Conservation (phyloP, 108 stramenopile genomes). For the Cylindrotheca fusiformis region DNA sequence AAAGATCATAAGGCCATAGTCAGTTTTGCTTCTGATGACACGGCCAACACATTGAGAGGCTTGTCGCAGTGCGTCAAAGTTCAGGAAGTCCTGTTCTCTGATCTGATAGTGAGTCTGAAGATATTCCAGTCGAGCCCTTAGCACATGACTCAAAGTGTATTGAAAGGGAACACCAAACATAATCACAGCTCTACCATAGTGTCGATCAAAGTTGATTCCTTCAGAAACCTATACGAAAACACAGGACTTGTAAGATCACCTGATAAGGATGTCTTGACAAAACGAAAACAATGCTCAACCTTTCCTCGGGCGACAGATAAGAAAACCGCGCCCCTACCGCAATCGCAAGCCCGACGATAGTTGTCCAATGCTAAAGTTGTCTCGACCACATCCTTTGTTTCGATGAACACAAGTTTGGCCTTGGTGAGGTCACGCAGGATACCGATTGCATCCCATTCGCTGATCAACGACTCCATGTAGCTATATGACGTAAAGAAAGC, state of each 20-base stretch:
- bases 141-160: conserved; percentile 95
- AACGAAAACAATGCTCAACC: too few relatives aligned
- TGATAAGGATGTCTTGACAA: too few relatives aligned
- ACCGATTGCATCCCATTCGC: conserved; percentile 94
- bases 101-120: conserved; percentile 92
- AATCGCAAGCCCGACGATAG: conserved; percentile 96
- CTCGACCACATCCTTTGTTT: conserved; percentile 99
- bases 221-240: conserved; percentile 84
- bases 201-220: conserved; percentile 99
- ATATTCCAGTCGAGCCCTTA: conserved; percentile 94
- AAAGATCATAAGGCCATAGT: conserved; percentile 96
- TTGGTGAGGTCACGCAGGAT: conserved; percentile 88
- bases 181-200: conserved; percentile 97
- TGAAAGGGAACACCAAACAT: conserved; percentile 99
- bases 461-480: conserved; percentile 96
- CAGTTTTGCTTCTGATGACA: conserved; percentile 94
- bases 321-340: conserved; percentile 97
- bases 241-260: too few relatives aligned
- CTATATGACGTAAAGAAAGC: conserved; percentile 98
- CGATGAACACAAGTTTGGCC: conserved; percentile 96
- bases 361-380: conserved; percentile 97
- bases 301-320: conserved; percentile 98
- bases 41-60: conserved; percentile 93
- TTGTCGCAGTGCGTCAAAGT: conserved; percentile 95
- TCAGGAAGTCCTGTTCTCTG: conserved; percentile 95